These are phyloP conservation scores for Ajuga reptans DNA, from an alignment of 305 asterid species.

Conservation along the genomic window DNA sequence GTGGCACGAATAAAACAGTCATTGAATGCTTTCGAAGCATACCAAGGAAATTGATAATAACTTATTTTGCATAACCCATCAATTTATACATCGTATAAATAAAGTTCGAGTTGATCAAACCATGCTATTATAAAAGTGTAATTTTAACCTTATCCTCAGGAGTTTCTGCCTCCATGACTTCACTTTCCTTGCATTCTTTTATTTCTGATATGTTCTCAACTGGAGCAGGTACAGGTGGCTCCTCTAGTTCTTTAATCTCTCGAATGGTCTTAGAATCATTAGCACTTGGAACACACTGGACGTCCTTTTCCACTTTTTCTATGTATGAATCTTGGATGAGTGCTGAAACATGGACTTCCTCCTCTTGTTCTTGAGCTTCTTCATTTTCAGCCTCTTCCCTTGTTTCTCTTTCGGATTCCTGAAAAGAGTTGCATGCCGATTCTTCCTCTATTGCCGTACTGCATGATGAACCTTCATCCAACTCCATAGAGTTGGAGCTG, in stretches of 20 bases:
- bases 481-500: conserved; percentile 13
- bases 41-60: not conserved
- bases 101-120: not conserved
- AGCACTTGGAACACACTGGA: too few relatives aligned
- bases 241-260: conserved; percentile 20
- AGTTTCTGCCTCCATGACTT: not conserved
- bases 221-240: too few relatives aligned
- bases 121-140: not conserved
- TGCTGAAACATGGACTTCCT: conserved; percentile 16
- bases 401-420: conserved; percentile 20
- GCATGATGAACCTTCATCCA: conserved; percentile 17
- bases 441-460: conserved; percentile 19
- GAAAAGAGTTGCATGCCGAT: conserved; percentile 8
- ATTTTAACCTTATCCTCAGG: conserved; percentile 12
- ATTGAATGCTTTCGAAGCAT: not conserved
- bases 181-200: conserved; percentile 17
- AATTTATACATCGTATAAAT: not conserved
- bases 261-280: too few relatives aligned
- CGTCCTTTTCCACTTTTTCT: too few relatives aligned
- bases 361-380: conserved; percentile 18
- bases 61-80: not conserved
- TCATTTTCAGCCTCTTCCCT: conserved; percentile 22
- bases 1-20: conserved; percentile 3
- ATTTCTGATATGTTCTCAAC: too few relatives aligned
- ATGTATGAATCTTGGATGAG: too few relatives aligned